Evolutionary conservation across 176 grass and related monocot genomes (phyloP).

Genomic region (Pharus latifolius): DNA sequence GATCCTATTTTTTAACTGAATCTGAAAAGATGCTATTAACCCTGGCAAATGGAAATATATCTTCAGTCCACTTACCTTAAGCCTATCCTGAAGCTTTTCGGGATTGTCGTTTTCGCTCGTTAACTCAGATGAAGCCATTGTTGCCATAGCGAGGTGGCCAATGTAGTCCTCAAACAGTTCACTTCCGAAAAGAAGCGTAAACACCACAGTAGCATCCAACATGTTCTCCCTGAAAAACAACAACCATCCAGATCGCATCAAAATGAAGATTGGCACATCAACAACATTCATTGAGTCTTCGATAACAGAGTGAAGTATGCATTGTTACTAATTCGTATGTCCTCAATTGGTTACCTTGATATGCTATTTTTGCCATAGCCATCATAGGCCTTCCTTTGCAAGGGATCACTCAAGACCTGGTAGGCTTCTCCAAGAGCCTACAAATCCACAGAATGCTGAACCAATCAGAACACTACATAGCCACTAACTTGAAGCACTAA

Average conservation of each 20-base stretch:
- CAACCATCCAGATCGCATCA: background rate
- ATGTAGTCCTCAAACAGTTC: conserved; percentile 95
- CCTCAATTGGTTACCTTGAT: conserved; percentile 40
- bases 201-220: conserved; percentile 73
- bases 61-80: conserved; percentile 47
- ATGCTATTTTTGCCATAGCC: conserved; percentile 74
- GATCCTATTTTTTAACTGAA: too few relatives aligned
- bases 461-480: background rate
- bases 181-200: conserved; percentile 89
- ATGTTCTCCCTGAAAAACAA: conserved; percentile 74
- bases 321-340: background rate
- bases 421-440: conserved; percentile 92
- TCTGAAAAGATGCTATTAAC: too few relatives aligned
- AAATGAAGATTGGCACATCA: background rate
- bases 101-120: conserved; percentile 54
- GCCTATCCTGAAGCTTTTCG: conserved; percentile 88
- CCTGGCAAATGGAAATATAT: too few relatives aligned
- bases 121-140: conserved; percentile 82
- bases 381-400: conserved; percentile 90
- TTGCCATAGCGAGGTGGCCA: conserved; percentile 82
- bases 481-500: background rate
- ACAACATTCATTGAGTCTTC: background rate
- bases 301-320: background rate
- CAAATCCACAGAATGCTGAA: background rate
- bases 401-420: conserved; percentile 81